Base-by-base conservation (phyloP, 352 stramenopile species). In the Phytophthora citrophthora region DNA sequence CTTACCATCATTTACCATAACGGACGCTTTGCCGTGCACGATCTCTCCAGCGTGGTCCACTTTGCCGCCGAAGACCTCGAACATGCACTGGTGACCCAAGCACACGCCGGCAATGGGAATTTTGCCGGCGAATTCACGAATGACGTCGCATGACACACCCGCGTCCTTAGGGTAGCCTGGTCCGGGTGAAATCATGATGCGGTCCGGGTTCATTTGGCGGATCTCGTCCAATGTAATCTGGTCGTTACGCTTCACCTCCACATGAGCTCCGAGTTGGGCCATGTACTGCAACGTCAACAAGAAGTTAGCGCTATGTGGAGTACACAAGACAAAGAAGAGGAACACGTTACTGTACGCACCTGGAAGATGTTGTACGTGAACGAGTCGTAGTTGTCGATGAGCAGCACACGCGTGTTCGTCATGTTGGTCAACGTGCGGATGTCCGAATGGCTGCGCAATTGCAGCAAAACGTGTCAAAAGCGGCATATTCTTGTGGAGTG, bases 291-390 rank as follows among this genome's bases (percentile, higher is more conserved):
- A 26, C 29, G 26, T 31, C 16, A 43, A 15, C 32, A 31, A 51
- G 36, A 51, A 11, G 12, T 59, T 3, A 68, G 39, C 9, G 20
- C 6, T 13, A 15, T 27, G 31, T 10, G 36, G 8, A 34, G 11
- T 24, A 13, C 16, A 44, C 24, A 18, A 20, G 12, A 24, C n/a
- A 40, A 13, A 56, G 9, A 46, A 5, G 20, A 57, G 3, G 16
- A 23, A 20, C 20, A 20, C 10, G 34, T 20, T 46, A 47, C 20
- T 20, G 20, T 20, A 20, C 62, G 23, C 41, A 90, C 84, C 79
- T 95, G 87, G 71, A 85, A 95, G 64, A 96, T 83, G 71, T 96
- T 96, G 81, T 96, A 96, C 70, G 86, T 94, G 79, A 96, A 96
- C 61, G 88, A 96, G 81, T 96, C 88, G 54, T 96, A 96, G 71